Evolutionary conservation across 352 stramenopile genomes (phyloP).

Genomic region (Globisporangium cederbergense): DNA sequence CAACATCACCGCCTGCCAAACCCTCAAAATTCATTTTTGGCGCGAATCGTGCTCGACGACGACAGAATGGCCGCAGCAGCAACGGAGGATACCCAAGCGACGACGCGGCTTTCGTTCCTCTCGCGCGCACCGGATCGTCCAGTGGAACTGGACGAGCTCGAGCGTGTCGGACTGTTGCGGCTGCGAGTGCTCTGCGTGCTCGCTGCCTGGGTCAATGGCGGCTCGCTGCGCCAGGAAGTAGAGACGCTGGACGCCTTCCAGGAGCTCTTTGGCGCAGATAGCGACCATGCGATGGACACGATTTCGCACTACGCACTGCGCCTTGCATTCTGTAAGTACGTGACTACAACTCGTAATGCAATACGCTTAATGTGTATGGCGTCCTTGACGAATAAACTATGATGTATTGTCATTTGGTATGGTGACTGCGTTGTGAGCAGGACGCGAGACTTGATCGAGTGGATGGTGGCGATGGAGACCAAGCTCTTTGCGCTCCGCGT

Average conservation of each 20-base stretch:
- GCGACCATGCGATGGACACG: constrained; percentile 23
- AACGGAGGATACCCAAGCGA: not conserved
- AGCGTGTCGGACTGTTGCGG: constrained; percentile 81
- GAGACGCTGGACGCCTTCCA: constrained; percentile 19
- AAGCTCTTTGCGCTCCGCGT: constrained; percentile 40
- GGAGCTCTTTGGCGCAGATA: constrained; percentile 7
- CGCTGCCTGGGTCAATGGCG: not conserved
- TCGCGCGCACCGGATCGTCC: constrained; percentile 71
- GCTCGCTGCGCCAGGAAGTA: not conserved
- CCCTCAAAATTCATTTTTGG: not conserved
- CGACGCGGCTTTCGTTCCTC: constrained; percentile 70
- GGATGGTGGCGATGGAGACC: constrained; percentile 51
- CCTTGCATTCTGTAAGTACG: constrained; percentile 55
- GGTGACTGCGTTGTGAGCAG: constrained; percentile 5
- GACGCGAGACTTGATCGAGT: constrained; percentile 28
- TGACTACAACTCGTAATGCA: not conserved
- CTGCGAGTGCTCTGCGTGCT: constrained; percentile 42
- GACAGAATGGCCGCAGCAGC: not conserved
- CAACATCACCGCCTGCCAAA: not conserved
- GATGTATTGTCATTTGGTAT: not conserved
- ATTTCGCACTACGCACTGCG: constrained; percentile 48
- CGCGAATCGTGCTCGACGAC: not conserved
- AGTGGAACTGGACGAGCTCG: constrained; percentile 93
- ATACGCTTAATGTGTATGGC: not conserved
- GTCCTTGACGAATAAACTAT: not conserved